These are phyloP conservation scores for Exophiala xenobiotica DNA, from an alignment of 2,329 filamentous ascomycete genomes.

Conservation along the genomic window DNA sequence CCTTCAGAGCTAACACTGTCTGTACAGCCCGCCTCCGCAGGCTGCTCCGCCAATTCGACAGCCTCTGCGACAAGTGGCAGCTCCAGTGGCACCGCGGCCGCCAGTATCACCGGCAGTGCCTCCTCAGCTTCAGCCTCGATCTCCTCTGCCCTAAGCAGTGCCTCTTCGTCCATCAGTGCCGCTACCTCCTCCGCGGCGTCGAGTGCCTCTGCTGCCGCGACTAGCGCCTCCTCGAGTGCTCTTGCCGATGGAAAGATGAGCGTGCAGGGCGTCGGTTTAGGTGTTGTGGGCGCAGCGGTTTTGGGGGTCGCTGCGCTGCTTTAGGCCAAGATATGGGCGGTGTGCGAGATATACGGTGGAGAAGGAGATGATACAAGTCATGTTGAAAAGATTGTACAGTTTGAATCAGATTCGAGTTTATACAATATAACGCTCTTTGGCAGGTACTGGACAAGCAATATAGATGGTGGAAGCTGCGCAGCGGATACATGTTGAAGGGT, in stretches of 20 bases:
- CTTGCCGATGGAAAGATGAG: constrained; percentile 14
- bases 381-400: too few relatives aligned
- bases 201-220: constrained; percentile 7
- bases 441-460: too few relatives aligned
- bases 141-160: constrained; percentile 12
- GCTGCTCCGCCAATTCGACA: constrained; percentile 10
- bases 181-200: constrained; percentile 20
- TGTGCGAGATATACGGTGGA: too few relatives aligned
- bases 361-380: background rate
- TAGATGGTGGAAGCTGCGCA: too few relatives aligned
- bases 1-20: constrained; percentile 29
- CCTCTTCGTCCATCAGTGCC: constrained; percentile 8
- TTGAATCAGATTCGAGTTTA: too few relatives aligned
- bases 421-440: too few relatives aligned
- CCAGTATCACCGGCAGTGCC: constrained; percentile 21
- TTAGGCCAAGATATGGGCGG: background rate
- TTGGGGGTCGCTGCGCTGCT: constrained; percentile 25
- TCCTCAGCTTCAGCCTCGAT: constrained; percentile 11
- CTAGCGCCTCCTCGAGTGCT: constrained; percentile 13
- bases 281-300: constrained; percentile 18
- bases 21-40: constrained; percentile 17
- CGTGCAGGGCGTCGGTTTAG: constrained; percentile 9
- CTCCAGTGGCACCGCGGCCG: constrained; percentile 22
- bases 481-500: too few relatives aligned
- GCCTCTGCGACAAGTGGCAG: constrained; percentile 9